These are phyloP conservation scores for Diatrype stigma DNA, from an alignment of 2,329 filamentous ascomycete species.

Conservation along the genomic window DNA sequence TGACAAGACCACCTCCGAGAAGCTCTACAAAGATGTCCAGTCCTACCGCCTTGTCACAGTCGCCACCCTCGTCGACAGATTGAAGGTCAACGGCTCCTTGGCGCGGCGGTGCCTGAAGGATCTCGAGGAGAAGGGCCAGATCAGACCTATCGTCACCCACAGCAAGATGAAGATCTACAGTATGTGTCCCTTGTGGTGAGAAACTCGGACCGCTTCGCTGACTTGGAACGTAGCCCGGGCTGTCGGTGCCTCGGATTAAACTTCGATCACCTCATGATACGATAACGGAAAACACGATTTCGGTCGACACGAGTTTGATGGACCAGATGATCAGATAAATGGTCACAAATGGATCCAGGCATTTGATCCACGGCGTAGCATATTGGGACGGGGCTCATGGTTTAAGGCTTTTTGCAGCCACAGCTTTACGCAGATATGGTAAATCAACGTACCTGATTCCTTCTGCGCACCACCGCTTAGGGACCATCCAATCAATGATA, in stretches of 20 bases:
- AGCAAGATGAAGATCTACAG: slow-evolving; percentile 99
- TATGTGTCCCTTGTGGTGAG: slow-evolving; percentile 33
- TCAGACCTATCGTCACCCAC: slow-evolving; percentile 96
- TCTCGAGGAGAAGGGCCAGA: slow-evolving; percentile 96
- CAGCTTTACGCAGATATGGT: slow-evolving; percentile 26
- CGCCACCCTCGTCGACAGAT: slow-evolving; percentile 95
- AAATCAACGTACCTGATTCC: slow-evolving; percentile 26
- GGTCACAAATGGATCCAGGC: slow-evolving; percentile 28
- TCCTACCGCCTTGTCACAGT: slow-evolving; percentile 99
- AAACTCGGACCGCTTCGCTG: background rate
- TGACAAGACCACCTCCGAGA: slow-evolving; percentile 96
- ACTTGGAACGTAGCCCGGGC: slow-evolving; percentile 23
- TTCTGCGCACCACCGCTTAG: slow-evolving; percentile 13
- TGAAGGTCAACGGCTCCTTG: slow-evolving; percentile 99
- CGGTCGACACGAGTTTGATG: slow-evolving; percentile 22
- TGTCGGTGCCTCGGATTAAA: slow-evolving; percentile 30
- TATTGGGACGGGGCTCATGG: slow-evolving; percentile 28
- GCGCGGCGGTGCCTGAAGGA: slow-evolving; percentile 85
- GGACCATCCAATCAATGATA: background rate
- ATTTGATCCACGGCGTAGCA: slow-evolving; percentile 33
- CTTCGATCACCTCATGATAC: slow-evolving; percentile 28
- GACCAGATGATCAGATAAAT: slow-evolving; percentile 24
- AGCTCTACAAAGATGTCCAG: slow-evolving; percentile 99
- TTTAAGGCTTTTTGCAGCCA: slow-evolving; percentile 24
- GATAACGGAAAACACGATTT: slow-evolving; percentile 26